Conservation (phyloP, 768 basidiomycete species). For the Calocybe indica region DNA sequence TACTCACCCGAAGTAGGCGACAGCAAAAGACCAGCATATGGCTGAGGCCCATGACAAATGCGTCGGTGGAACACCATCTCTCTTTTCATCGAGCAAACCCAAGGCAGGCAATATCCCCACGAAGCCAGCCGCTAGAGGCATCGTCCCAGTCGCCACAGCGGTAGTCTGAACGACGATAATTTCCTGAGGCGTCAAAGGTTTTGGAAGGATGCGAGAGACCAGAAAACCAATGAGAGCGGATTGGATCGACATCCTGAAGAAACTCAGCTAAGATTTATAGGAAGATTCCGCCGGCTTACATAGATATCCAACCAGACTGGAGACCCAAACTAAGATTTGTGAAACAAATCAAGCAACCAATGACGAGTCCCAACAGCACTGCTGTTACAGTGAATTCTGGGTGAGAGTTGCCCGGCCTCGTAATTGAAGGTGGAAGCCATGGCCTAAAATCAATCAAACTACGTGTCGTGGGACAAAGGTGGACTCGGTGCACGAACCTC, state of each 20-base stretch:
- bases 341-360: constrained; percentile 85
- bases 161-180: constrained; percentile 94
- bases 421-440: constrained; percentile 1
- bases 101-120: constrained; percentile 94
- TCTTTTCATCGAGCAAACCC: constrained; percentile 61
- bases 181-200: constrained; percentile 82
- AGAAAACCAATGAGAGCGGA: constrained; percentile 91
- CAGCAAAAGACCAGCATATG: constrained; percentile 81
- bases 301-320: constrained; percentile 88
- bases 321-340: constrained; percentile 88
- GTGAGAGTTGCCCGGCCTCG: constrained; percentile 16
- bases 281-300: constrained; percentile 39
- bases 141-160: constrained; percentile 88
- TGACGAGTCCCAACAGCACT: constrained; percentile 70
- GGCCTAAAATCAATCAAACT: background rate
- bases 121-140: constrained; percentile 82
- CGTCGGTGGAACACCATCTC: constrained; percentile 76
- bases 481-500: constrained; percentile 4
- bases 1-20: constrained; percentile 87
- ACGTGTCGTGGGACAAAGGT: background rate
- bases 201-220: constrained; percentile 67
- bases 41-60: constrained; percentile 68
- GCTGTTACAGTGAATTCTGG: constrained; percentile 48
- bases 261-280: background rate
- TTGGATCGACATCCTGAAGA: constrained; percentile 88